These are phyloP conservation scores for Salix brachista DNA, from an alignment of 345 rosid species.

Conservation along the genomic window DNA sequence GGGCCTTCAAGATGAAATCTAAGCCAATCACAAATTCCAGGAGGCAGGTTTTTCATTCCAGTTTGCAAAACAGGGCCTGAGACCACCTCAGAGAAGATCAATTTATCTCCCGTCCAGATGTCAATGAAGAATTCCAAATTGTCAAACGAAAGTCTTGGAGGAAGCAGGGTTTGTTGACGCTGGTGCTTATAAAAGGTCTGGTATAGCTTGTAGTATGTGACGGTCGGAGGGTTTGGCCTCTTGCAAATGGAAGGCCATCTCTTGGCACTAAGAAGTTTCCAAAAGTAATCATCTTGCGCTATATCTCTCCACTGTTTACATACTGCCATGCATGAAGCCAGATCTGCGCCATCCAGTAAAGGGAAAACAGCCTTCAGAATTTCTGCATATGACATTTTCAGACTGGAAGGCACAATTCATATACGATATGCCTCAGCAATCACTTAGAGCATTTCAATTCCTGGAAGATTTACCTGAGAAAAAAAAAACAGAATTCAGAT, in stretches of 20 bases:
- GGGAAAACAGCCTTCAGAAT: conserved; percentile 80
- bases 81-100: conserved; percentile 72
- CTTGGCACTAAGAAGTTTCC: conserved; percentile 82
- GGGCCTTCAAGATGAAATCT: conserved; percentile 43
- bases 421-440: conserved; percentile 8
- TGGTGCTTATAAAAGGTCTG: conserved; percentile 57
- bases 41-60: conserved; percentile 54
- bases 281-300: conserved; percentile 80
- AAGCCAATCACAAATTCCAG: conserved; percentile 45
- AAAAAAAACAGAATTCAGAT: conserved; percentile 1
- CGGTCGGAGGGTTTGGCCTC: conserved; percentile 55
- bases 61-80: conserved; percentile 52
- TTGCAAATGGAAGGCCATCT: conserved; percentile 94
- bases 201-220: conserved; percentile 63
- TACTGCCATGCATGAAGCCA: conserved; percentile 73
- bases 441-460: conserved; percentile 2
- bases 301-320: conserved; percentile 75
- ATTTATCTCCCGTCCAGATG: conserved; percentile 70
- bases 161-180: conserved; percentile 43
- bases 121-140: conserved; percentile 77
- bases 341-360: conserved; percentile 66
- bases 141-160: conserved; percentile 75
- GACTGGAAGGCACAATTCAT: conserved; percentile 9
- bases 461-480: not conserved
- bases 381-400: conserved; percentile 59